Evolutionary conservation across 2,329 filamentous ascomycete genomes (phyloP), one percentile per base, ranked within the genome.

Genomic region (Calonectria montana): DNA sequence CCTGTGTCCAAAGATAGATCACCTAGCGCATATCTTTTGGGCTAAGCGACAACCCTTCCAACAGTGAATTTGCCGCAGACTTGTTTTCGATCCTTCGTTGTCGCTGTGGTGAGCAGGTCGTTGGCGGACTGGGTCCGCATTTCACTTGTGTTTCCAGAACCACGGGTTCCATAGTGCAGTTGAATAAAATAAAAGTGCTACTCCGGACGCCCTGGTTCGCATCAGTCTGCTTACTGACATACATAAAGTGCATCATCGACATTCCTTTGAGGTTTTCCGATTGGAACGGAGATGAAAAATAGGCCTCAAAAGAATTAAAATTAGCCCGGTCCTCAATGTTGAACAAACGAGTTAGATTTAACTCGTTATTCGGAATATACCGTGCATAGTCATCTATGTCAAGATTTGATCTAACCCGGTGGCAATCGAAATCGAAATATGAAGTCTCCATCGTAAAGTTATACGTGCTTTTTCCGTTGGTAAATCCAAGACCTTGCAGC

Each of bases 361-460:
- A 21, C 18, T n/a, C 41, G 41, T 10, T 13, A 7, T 45, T 10
- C 2, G 41, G 41, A n/a, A 45, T n/a, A 15, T 45, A 45, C 2
- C n/a, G 18, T 21, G 18, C 7, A n/a, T 45, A 21, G 7, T 18
- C 18, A 9, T 18, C 7, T n/a, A 18, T 18, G 2, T 45, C 12
- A 45, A 45, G 16, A 3, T 21, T n/a, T 10, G 41, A 45, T 23
- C 21, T 15, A 5, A 57, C n/a, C 6, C 21, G 9, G 18, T 21
- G 13, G n/a, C 65, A 67, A 15, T 43, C 31, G 23, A 67, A 59
- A 43, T 72, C 59, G 16, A 72, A 27, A 27, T 72, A 72, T 8
- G 69, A 35, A n/a, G 69, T 72, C 18, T 72, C 57, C 8, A 72
- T 21, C 8, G 47, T 39, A 35, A 72, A 72, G 23, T 57, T 23